Conservation (phyloP, 2,329 filamentous ascomycete genomes). For the Microdochium nivale region DNA sequence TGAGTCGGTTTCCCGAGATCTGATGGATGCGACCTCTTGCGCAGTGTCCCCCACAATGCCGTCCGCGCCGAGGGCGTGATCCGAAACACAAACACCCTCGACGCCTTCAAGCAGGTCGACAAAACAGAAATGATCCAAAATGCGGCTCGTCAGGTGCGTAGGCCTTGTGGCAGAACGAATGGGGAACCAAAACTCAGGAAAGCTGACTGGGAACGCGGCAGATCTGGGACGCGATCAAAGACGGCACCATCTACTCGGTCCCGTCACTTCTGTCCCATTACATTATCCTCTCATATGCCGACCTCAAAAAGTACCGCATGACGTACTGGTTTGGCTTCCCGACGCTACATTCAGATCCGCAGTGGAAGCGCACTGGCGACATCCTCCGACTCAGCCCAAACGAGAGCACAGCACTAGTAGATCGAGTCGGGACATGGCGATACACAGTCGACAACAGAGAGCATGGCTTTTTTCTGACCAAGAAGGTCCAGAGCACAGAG, state of each 20-base stretch:
- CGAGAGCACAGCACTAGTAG: constrained; percentile 73
- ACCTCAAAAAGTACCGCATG: constrained; percentile 95
- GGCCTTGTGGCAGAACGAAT: not conserved
- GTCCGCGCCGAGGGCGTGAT: constrained; percentile 89
- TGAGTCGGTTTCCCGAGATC: not conserved
- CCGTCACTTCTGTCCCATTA: constrained; percentile 88
- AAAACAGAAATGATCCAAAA: constrained; percentile 70
- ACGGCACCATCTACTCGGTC: constrained; percentile 91
- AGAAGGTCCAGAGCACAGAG: constrained; percentile 48
- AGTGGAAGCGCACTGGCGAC: constrained; percentile 60
- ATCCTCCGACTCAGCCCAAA: constrained; percentile 48
- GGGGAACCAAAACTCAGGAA: not conserved
- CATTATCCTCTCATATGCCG: constrained; percentile 82
- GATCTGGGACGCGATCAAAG: constrained; percentile 97
- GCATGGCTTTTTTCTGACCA: constrained; percentile 93
- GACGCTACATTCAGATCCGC: constrained; percentile 78
- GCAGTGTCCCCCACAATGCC: constrained; percentile 58
- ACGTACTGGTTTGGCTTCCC: constrained; percentile 98
- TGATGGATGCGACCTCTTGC: constrained; percentile 9
- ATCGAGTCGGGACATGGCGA: constrained; percentile 79
- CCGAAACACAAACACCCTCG: constrained; percentile 91
- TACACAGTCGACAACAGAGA: constrained; percentile 75
- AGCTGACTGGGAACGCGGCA: constrained; percentile 29
- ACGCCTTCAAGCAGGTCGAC: constrained; percentile 82
- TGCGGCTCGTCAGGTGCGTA: constrained; percentile 65